These are phyloP conservation scores for Podila horticola DNA, from an alignment of 192 early-diverging fungal genomes.

Conservation along the genomic window DNA sequence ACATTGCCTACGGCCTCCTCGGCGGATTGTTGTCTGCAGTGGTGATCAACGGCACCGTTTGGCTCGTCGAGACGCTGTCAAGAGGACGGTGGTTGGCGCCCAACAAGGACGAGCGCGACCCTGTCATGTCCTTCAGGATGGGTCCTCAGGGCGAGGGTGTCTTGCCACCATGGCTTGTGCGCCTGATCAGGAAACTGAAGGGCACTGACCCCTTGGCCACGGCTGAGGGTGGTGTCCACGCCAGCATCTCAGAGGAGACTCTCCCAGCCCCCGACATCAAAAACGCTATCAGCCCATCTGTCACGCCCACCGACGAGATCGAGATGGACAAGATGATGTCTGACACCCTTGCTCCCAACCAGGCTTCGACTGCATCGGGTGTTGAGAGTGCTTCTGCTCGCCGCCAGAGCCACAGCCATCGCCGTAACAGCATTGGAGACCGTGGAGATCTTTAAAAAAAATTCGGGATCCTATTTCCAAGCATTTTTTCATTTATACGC, in stretches of 20 bases:
- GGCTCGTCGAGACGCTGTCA: constrained; percentile 64
- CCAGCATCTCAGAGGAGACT: constrained; percentile 18
- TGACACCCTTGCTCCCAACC: constrained; percentile 5
- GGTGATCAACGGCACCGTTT: constrained; percentile 73
- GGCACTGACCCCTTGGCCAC: constrained; percentile 33
- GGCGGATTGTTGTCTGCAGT: constrained; percentile 76
- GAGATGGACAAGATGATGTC: constrained; percentile 20
- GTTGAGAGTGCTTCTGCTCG: background rate
- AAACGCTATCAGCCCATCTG: background rate
- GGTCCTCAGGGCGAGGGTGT: constrained; percentile 49
- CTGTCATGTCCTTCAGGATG: constrained; percentile 49
- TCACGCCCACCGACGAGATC: background rate
- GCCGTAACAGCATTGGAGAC: constrained; percentile 20
- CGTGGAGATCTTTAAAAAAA: constrained; percentile 7
- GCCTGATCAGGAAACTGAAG: constrained; percentile 38
- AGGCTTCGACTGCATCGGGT: constrained; percentile 13
- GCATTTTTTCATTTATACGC: background rate
- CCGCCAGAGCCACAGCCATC: constrained; percentile 19
- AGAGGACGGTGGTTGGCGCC: constrained; percentile 61
- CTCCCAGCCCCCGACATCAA: constrained; percentile 4
- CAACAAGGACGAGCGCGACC: constrained; percentile 43
- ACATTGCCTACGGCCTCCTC: constrained; percentile 84
- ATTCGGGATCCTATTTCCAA: background rate
- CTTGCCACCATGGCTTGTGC: constrained; percentile 43
- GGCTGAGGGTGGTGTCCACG: constrained; percentile 27